Evolutionary conservation across 805 yeast species (phyloP).

Genomic region (Dipodascus geniculatus): DNA sequence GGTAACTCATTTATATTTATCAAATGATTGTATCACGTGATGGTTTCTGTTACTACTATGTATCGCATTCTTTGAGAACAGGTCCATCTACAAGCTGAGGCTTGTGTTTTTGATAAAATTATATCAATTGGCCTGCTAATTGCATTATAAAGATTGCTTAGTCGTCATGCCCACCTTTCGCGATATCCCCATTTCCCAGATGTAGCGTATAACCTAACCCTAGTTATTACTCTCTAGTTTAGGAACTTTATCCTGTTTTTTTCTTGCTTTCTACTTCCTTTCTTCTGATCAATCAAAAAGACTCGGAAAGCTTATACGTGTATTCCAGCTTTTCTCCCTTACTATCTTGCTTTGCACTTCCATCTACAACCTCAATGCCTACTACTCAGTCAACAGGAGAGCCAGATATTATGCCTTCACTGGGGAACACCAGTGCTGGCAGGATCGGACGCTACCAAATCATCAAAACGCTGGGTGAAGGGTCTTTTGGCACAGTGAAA

Average conservation of each 20-base stretch:
- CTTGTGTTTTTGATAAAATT: no score
- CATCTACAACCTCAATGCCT: not conserved
- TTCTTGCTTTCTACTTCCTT: not conserved
- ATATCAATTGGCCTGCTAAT: no score
- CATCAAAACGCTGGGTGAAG: conserved; percentile 88
- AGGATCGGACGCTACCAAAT: conserved; percentile 88
- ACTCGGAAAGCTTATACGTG: not conserved
- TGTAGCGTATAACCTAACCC: not conserved
- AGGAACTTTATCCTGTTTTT: not conserved
- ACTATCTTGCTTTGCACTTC: not conserved
- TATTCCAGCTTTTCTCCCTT: not conserved
- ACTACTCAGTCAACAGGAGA: not conserved
- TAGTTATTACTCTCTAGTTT: not conserved
- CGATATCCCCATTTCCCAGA: not conserved
- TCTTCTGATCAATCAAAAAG: not conserved
- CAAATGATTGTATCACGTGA: no score
- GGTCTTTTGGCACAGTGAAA: conserved; percentile 93
- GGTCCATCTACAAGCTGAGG: no score
- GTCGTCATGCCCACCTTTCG: no score
- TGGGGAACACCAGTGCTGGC: conserved; percentile 13
- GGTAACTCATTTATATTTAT: no score
- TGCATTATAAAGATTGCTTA: no score
- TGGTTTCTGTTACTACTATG: no score
- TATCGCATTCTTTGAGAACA: no score
- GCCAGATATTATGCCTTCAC: conserved; percentile 15